Evolutionary conservation across 2,329 filamentous ascomycete genomes (phyloP).

Genomic region (Scleromitrula shiraiana): DNA sequence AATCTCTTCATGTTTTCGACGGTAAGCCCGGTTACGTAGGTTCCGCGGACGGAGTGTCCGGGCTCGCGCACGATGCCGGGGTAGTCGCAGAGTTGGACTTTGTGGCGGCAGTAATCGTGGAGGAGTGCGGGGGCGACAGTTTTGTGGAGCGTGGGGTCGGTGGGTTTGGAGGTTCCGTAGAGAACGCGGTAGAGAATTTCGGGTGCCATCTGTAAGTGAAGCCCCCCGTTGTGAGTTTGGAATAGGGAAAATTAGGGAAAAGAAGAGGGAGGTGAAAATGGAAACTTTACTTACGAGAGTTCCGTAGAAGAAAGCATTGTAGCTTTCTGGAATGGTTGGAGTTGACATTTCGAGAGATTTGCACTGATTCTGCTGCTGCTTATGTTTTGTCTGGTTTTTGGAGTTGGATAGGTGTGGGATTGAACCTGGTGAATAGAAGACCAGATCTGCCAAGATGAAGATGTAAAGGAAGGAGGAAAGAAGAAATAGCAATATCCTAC

Average conservation of each 20-base stretch:
- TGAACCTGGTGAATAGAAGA: too few relatives aligned
- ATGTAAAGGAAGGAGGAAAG: too few relatives aligned
- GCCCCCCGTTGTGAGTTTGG: neutral
- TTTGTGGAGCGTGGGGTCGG: conserved; percentile 34
- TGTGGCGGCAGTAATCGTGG: conserved; percentile 60
- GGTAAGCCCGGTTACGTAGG: conserved; percentile 70
- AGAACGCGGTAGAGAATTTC: conserved; percentile 81
- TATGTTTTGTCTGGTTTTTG: neutral
- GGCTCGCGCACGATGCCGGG: conserved; percentile 61
- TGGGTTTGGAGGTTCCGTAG: conserved; percentile 41
- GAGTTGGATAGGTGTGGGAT: too few relatives aligned
- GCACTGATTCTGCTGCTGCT: neutral
- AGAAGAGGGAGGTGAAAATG: too few relatives aligned
- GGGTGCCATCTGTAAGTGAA: conserved; percentile 58
- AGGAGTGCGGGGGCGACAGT: conserved; percentile 70
- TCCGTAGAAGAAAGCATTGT: conserved; percentile 23
- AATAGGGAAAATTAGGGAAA: neutral
- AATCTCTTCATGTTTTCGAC: conserved; percentile 66
- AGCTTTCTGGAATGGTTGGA: conserved; percentile 1
- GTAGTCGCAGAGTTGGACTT: conserved; percentile 66
- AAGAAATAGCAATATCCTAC: too few relatives aligned
- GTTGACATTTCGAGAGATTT: conserved; percentile 12
- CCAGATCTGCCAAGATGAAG: too few relatives aligned
- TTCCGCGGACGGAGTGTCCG: conserved; percentile 59
- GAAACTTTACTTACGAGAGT: conserved; percentile 7